Base-by-base conservation (phyloP, 345 rosid species). In the Gossypium longicalyx region DNA sequence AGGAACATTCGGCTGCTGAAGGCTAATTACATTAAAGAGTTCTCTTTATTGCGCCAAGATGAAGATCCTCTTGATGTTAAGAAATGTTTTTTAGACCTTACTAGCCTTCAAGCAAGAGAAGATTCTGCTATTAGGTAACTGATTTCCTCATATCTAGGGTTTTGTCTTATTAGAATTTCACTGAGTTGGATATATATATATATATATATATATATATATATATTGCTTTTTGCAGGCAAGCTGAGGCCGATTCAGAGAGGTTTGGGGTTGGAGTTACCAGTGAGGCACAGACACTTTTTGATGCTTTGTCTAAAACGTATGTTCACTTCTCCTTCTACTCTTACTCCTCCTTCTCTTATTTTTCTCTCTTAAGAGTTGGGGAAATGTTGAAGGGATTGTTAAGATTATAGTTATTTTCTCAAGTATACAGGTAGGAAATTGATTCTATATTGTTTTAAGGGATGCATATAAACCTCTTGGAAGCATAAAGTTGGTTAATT, bases 231-330 rank as follows among this genome's bases (percentile, higher is more conserved):
- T 77, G 78, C 81, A 91, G 98, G 89, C 94, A 90, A 81, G 98
- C 98, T 3, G 97, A 95, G 81, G 80, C 86, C 58, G 94, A 89
- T 12, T 93, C 98, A 38, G 90, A 89, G 85, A 91, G 97, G 78
- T 74, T 93, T 78, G 99, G 98, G 34, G 96, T 95, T 52, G 99
- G 98, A 67, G 99, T 93, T 59, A 95, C 98, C 10, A 75, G 78
- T 25, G 97, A 95, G 78, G 99, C 97, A 0, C 99, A 95, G 85
- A 84, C 72, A 74, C 84, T 95, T 74, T 95, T 88, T 67, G 96
- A 95, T 76, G 97, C 97, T 57, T 84, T 93, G 86, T 91, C 92
- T 75, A 95, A 93, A 85, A 95, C 99, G 99, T 93, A 85, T 61
- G 57, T 27, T 15, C 44, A 1, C 27, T 16, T 51, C 63, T 69